phyloP scores from a whole-genome alignment of 768 basidiomycete genomes.

The Artomyces pyxidatus region DNA sequence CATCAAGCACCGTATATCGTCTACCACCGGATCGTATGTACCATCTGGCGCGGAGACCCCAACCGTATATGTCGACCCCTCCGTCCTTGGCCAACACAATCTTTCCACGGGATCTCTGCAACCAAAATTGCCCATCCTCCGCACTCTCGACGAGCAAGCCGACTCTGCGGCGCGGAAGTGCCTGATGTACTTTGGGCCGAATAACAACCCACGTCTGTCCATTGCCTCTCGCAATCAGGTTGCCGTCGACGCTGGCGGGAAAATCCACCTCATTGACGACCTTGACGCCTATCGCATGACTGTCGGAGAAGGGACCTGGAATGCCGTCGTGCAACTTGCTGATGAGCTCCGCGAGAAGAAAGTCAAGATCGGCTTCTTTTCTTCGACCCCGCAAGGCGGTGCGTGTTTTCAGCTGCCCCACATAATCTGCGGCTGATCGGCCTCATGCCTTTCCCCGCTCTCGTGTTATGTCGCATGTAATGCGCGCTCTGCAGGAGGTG shows the following conservation, averaged over 20 bases:
- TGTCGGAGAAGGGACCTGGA: constrained; percentile 71
- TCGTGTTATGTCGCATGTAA: constrained; percentile 12
- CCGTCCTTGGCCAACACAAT: constrained; percentile 36
- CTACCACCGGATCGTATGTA: constrained; percentile 70
- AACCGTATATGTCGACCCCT: constrained; percentile 54
- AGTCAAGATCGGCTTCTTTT: constrained; percentile 89
- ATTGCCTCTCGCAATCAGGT: constrained; percentile 85
- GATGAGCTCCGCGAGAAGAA: constrained; percentile 82
- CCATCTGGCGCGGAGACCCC: constrained; percentile 74
- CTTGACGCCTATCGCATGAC: constrained; percentile 69
- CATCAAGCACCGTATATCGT: constrained; percentile 75
- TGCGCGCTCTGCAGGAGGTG: constrained; percentile 55
- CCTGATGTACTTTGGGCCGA: constrained; percentile 75
- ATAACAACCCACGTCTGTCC: constrained; percentile 74
- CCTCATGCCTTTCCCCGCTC: constrained; percentile 7
- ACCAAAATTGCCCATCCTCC: constrained; percentile 60
- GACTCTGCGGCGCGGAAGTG: constrained; percentile 83
- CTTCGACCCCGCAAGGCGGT: constrained; percentile 93
- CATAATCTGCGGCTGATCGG: constrained; percentile 17
- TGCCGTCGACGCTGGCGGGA: constrained; percentile 78
- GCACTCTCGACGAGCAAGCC: constrained; percentile 77
- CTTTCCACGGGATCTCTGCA: constrained; percentile 37
- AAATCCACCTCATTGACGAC: constrained; percentile 81
- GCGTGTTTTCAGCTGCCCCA: constrained; percentile 20
- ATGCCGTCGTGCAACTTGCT: constrained; percentile 71